These are phyloP conservation scores for Geum urbanum DNA, from an alignment of 306 rosid species.

Conservation along the genomic window DNA sequence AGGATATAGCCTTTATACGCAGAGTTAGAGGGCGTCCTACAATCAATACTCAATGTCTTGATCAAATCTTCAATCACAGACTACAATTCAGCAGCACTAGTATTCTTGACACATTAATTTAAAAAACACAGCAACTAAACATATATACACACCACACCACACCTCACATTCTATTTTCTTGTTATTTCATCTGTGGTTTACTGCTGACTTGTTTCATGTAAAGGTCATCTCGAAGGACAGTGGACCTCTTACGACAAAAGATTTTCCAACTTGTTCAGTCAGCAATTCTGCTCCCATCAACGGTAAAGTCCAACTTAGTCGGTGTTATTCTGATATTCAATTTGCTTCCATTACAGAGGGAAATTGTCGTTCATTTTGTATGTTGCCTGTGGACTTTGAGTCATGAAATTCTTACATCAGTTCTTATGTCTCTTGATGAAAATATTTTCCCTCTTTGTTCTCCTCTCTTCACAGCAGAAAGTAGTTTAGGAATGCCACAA, in stretches of 20 bases:
- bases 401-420: neutral
- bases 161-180: neutral
- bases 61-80: neutral
- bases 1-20: neutral
- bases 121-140: neutral
- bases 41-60: neutral
- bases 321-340: neutral
- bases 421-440: slow-evolving; percentile 12
- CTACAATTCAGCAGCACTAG: neutral
- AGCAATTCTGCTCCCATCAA: slow-evolving; percentile 24
- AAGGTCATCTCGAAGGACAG: slow-evolving; percentile 75
- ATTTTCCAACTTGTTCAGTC: slow-evolving; percentile 19
- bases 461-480: slow-evolving; percentile 36
- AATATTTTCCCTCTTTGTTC: neutral
- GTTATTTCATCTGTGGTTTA: neutral
- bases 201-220: slow-evolving; percentile 15
- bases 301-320: slow-evolving; percentile 31
- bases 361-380: neutral
- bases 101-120: neutral
- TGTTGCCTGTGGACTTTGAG: slow-evolving; percentile 6
- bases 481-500: slow-evolving; percentile 18
- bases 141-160: neutral
- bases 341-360: slow-evolving; percentile 10
- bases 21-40: neutral
- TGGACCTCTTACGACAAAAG: slow-evolving; percentile 37